phyloP scores from a whole-genome alignment of 2,329 filamentous ascomycete genomes.

The Penicillium brevicompactum region DNA sequence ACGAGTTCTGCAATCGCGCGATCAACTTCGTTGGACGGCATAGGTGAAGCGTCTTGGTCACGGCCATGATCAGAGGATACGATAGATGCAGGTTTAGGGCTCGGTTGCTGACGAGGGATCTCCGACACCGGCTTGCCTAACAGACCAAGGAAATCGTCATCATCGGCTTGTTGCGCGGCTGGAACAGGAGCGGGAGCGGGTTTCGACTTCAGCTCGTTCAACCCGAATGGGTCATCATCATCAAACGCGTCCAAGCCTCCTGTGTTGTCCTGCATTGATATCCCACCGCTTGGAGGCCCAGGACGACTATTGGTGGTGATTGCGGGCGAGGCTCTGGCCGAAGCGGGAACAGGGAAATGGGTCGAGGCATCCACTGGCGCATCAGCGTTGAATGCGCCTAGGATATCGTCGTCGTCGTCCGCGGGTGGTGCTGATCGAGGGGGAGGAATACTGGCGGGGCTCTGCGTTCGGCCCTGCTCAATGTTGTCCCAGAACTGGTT shows the following conservation, averaged over 20 bases:
- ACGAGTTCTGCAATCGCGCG: conserved; percentile 83
- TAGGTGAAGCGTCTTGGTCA: conserved; percentile 22
- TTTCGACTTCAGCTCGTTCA: conserved; percentile 64
- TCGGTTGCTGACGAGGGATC: conserved; percentile 41
- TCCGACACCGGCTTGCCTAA: conserved; percentile 62
- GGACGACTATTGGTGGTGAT: conserved; percentile 16
- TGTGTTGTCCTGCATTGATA: conserved; percentile 21
- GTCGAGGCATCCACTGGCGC: conserved; percentile 63
- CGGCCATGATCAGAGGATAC: conserved; percentile 7
- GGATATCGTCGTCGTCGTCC: conserved; percentile 59
- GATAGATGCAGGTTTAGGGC: conserved; percentile 19
- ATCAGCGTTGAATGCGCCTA: conserved; percentile 63
- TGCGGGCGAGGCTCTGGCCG: conserved; percentile 32
- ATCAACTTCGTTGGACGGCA: conserved; percentile 61
- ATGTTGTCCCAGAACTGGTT: conserved; percentile 75
- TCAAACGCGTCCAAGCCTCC: conserved; percentile 52
- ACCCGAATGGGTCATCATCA: conserved; percentile 83
- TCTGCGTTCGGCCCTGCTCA: conserved; percentile 56
- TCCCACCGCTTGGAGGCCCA: conserved; percentile 14
- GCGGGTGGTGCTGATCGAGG: conserved; percentile 52
- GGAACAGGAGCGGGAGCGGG: conserved; percentile 49
- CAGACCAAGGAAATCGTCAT: conserved; percentile 66
- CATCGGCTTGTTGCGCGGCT: conserved; percentile 53
- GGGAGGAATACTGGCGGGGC: conserved; percentile 46
- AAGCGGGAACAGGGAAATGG: conserved; percentile 55